These are phyloP conservation scores for Podaxis sp. DNA, from an alignment of 768 basidiomycete species.

Conservation along the genomic window DNA sequence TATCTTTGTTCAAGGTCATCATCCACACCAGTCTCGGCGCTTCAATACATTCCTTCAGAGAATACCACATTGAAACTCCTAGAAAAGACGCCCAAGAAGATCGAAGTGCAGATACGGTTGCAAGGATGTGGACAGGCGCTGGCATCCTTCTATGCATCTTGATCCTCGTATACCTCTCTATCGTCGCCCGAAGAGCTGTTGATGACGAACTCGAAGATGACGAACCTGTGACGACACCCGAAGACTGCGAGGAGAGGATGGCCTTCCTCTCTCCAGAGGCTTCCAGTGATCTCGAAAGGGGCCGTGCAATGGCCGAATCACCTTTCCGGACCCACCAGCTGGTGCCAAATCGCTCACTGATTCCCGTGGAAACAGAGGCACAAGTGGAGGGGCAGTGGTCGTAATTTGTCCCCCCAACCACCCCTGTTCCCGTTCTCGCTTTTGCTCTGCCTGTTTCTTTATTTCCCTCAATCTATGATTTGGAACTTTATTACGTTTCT, in stretches of 20 bases:
- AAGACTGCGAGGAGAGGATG: conserved; percentile 44
- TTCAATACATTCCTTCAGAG: conserved; percentile 80
- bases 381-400: conserved; percentile 10
- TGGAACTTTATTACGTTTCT: conserved; percentile 4
- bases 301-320: conserved; percentile 43
- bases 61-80: conserved; percentile 41
- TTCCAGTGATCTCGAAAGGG: conserved; percentile 30
- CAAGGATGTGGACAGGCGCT: conserved; percentile 58
- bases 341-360: conserved; percentile 21
- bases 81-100: conserved; percentile 29
- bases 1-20: conserved; percentile 86
- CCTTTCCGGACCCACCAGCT: conserved; percentile 32
- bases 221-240: conserved; percentile 20
- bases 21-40: conserved; percentile 87
- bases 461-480: conserved; percentile 1
- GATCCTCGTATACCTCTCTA: conserved; percentile 76
- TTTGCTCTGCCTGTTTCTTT: not conserved
- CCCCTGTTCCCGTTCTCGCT: not conserved
- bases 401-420: not conserved
- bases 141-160: conserved; percentile 70
- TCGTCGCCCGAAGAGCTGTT: conserved; percentile 67
- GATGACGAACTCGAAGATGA: conserved; percentile 44
- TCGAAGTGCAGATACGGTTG: conserved; percentile 44
- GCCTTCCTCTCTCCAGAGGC: conserved; percentile 43
- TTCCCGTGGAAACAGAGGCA: conserved; percentile 14